A percentile compares a stretch with the other conserved stretches of the same genome.
phyloP scores from a whole-genome alignment of 169 alveolate genomes.

The Plasmodium malariae region DNA sequence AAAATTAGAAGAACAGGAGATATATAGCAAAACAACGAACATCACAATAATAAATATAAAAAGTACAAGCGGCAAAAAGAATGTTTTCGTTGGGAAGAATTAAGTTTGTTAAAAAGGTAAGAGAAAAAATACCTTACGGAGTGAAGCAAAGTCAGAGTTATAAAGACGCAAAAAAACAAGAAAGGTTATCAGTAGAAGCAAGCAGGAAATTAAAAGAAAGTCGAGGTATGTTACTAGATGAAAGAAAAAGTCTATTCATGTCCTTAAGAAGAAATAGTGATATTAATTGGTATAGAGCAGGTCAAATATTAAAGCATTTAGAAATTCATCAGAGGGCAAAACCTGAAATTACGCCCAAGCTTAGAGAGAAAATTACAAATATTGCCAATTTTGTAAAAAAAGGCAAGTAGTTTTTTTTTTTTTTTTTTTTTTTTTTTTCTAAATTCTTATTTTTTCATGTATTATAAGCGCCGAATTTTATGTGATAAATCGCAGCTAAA shows the following conservation, averaged over 20 bases:
- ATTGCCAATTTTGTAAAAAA: slow-evolving; percentile 81
- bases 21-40: too few species aligned
- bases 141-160: slow-evolving; percentile 82
- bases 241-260: slow-evolving; percentile 83
- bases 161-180: slow-evolving; percentile 83
- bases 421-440: not conserved
- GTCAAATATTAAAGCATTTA: slow-evolving; percentile 83
- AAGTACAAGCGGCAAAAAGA: too few species aligned
- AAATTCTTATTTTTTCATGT: too few species aligned
- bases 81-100: slow-evolving; percentile 32
- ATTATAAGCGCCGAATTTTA: too few species aligned
- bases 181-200: slow-evolving; percentile 82
- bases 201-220: slow-evolving; percentile 80
- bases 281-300: slow-evolving; percentile 85
- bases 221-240: slow-evolving; percentile 84
- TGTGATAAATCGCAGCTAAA: too few species aligned
- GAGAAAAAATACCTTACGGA: slow-evolving; percentile 71
- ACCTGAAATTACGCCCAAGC: slow-evolving; percentile 75
- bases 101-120: slow-evolving; percentile 32
- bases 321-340: slow-evolving; percentile 85
- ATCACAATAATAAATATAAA: too few species aligned
- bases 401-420: slow-evolving; percentile 13
- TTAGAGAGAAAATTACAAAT: slow-evolving; percentile 78
- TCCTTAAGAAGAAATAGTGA: slow-evolving; percentile 83
- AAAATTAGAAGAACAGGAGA: too few species aligned